These are phyloP conservation scores for Colletotrichum siamense DNA, from an alignment of 2,329 filamentous ascomycete species.

Conservation along the genomic window DNA sequence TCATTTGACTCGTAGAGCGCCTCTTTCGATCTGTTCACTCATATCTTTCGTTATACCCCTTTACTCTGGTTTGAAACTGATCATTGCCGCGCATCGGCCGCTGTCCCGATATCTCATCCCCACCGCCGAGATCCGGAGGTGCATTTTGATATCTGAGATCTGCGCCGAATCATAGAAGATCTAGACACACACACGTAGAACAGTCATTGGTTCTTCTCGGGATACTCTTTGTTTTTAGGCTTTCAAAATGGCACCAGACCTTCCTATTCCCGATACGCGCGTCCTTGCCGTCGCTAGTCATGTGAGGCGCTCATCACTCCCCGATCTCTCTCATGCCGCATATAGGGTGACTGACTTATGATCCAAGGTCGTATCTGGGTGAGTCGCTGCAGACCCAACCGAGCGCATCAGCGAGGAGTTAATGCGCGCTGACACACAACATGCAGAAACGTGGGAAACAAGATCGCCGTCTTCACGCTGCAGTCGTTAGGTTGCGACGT, in stretches of 20 bases:
- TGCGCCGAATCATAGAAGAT: neutral
- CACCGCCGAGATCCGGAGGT: neutral
- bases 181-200: neutral
- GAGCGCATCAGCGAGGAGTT: neutral
- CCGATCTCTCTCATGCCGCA: neutral
- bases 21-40: neutral
- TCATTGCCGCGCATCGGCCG: neutral
- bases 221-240: neutral
- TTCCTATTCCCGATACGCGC: constrained; percentile 60
- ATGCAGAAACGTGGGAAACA: constrained; percentile 92
- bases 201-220: neutral
- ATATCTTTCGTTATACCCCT: neutral
- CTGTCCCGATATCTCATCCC: neutral
- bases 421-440: neutral
- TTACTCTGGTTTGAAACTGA: neutral
- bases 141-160: neutral
- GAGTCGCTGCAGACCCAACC: constrained; percentile 18
- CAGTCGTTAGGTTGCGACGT: constrained; percentile 94
- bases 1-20: neutral
- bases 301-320: constrained; percentile 64
- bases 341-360: constrained; percentile 25
- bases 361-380: constrained; percentile 50
- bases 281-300: constrained; percentile 93
- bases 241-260: constrained; percentile 41
- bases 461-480: constrained; percentile 94